These are phyloP conservation scores for Raddia guianensis DNA, from an alignment of 176 grass and related monocot species.

Conservation along the genomic window DNA sequence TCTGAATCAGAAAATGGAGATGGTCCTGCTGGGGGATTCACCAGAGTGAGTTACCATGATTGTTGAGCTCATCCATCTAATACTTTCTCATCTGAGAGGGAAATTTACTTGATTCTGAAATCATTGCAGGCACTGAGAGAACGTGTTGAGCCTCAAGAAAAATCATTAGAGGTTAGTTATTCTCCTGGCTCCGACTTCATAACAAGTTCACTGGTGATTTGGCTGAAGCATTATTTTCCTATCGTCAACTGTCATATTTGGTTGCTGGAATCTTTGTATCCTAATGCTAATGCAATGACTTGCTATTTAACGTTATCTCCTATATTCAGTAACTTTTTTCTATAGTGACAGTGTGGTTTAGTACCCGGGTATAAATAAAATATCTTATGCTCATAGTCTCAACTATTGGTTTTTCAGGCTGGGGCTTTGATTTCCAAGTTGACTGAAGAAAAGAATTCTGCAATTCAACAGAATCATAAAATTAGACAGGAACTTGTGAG, in stretches of 20 bases:
- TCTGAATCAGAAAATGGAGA: constrained; percentile 64
- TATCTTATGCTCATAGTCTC: constrained; percentile 28
- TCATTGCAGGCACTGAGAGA: constrained; percentile 58
- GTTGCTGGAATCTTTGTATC: constrained; percentile 22
- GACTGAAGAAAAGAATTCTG: constrained; percentile 69
- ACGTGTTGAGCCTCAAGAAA: constrained; percentile 54
- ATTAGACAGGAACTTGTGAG: constrained; percentile 74
- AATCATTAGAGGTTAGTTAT: constrained; percentile 57
- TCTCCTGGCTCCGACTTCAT: neutral
- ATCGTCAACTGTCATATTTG: neutral
- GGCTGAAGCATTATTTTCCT: neutral
- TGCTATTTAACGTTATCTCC: constrained; percentile 2
- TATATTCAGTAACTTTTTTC: constrained; percentile 3
- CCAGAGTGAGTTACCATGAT: constrained; percentile 56
- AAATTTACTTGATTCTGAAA: constrained; percentile 32
- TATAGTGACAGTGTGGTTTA: neutral
- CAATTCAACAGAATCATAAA: constrained; percentile 70
- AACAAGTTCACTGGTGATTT: constrained; percentile 10
- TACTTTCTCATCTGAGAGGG: neutral
- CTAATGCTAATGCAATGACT: neutral
- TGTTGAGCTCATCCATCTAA: constrained; percentile 36
- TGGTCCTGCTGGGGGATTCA: constrained; percentile 47
- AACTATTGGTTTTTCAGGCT: constrained; percentile 44
- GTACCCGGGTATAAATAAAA: neutral
- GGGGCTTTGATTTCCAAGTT: constrained; percentile 65